Evolutionary conservation across 192 early-diverging fungal species (phyloP).

Genomic region (Backusella tarrabulga): DNA sequence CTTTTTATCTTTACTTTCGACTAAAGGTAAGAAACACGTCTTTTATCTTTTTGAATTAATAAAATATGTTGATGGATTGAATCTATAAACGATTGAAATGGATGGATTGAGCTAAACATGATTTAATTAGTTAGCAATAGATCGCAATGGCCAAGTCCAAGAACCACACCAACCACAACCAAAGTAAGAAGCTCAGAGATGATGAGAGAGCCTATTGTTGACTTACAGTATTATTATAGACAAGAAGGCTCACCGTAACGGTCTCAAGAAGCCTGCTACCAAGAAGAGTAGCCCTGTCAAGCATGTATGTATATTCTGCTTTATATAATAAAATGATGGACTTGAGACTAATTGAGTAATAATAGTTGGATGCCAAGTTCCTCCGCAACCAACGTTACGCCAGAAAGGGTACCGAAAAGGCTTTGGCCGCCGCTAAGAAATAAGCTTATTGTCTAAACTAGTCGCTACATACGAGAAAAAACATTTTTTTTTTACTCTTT

Average conservation of each 20-base stretch:
- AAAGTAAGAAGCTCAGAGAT: conserved; percentile 59
- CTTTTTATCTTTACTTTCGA: conserved; percentile 10
- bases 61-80: not conserved
- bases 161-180: conserved; percentile 99
- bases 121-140: not conserved
- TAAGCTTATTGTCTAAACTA: not conserved
- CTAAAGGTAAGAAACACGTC: not conserved
- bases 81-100: not conserved
- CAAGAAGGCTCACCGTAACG: conserved; percentile 99
- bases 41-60: not conserved
- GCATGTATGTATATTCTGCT: conserved; percentile 58
- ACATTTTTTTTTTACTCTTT: not conserved
- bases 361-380: conserved; percentile 77
- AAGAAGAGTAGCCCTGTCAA: conserved; percentile 89
- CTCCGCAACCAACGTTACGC: conserved; percentile 97
- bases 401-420: conserved; percentile 69
- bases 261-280: conserved; percentile 96
- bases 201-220: not conserved
- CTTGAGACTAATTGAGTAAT: conserved; percentile 32
- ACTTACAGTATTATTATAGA: conserved; percentile 27
- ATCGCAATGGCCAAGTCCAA: conserved; percentile 83
- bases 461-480: not conserved
- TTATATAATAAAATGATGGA: not conserved
- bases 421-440: conserved; percentile 36
- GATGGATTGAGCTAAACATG: not conserved